phyloP scores from a whole-genome alignment of 2,329 filamentous ascomycete genomes.

The Neurospora sp. region DNA sequence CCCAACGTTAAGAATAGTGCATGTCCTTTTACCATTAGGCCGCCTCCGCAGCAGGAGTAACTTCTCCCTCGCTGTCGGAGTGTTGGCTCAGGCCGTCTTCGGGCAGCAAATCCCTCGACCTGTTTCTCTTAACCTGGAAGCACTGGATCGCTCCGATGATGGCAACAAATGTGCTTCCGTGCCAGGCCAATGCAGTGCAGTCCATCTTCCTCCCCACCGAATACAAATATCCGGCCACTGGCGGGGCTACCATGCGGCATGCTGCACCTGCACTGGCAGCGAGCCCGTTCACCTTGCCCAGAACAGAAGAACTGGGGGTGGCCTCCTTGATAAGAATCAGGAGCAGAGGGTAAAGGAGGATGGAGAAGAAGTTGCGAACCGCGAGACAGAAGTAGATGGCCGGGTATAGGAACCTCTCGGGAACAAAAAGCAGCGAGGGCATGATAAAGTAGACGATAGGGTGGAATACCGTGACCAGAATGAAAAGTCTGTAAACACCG shows the following conservation, averaged over 20 bases:
- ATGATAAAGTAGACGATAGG: slow-evolving; percentile 52
- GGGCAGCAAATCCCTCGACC: slow-evolving; percentile 1
- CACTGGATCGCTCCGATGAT: slow-evolving; percentile 49
- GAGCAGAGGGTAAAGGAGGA: slow-evolving; percentile 56
- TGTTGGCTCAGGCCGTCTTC: background rate
- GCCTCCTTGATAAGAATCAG: slow-evolving; percentile 61
- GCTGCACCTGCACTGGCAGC: slow-evolving; percentile 57
- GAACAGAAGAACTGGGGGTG: slow-evolving; percentile 43
- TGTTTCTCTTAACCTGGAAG: slow-evolving; percentile 38
- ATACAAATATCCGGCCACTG: slow-evolving; percentile 54
- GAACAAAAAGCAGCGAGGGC: slow-evolving; percentile 47
- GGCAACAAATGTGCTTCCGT: slow-evolving; percentile 48
- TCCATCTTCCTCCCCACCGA: slow-evolving; percentile 47
- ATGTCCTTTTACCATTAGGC: background rate
- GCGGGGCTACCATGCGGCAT: slow-evolving; percentile 58
- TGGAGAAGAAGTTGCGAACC: slow-evolving; percentile 51
- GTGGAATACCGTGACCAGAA: slow-evolving; percentile 49
- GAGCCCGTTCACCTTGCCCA: slow-evolving; percentile 57
- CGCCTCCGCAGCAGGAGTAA: background rate
- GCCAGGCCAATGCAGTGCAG: slow-evolving; percentile 55
- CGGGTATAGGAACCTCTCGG: slow-evolving; percentile 38
- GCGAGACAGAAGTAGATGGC: slow-evolving; percentile 50
- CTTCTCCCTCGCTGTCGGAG: background rate
- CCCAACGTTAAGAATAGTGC: too few species aligned
- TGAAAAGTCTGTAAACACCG: slow-evolving; percentile 50